These are phyloP conservation scores for Dunaliella primolecta DNA, from an alignment of 139 green algal genomes.

Conservation along the genomic window DNA sequence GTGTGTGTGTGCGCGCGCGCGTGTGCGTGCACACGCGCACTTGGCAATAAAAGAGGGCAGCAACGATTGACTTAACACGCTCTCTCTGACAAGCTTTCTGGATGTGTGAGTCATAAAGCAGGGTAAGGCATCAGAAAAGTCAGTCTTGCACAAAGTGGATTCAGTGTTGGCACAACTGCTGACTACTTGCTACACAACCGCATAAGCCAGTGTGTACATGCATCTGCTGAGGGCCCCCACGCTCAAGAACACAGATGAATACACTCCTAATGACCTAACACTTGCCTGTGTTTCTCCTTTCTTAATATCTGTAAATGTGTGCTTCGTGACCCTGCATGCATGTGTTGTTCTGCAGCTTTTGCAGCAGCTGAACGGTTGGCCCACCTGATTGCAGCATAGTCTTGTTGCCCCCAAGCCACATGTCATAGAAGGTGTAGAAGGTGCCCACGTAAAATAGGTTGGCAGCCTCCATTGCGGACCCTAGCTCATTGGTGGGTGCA, in stretches of 20 bases:
- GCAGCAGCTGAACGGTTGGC: constrained; percentile 12
- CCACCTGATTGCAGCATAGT: constrained; percentile 38
- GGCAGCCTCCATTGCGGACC: constrained; percentile 21
- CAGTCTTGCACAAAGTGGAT: too few species aligned
- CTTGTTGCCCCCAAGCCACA: constrained; percentile 31
- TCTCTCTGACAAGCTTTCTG: too few species aligned
- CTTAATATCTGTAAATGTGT: too few species aligned
- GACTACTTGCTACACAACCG: neutral
- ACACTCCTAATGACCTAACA: too few species aligned
- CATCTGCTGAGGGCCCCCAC: neutral
- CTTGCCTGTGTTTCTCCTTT: neutral
- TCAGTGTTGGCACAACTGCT: too few species aligned
- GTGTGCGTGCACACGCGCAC: neutral
- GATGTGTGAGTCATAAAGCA: too few species aligned
- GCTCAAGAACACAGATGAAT: too few species aligned
- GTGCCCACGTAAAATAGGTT: constrained; percentile 33
- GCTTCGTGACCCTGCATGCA: too few species aligned
- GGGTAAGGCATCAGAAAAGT: too few species aligned
- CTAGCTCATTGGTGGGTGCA: constrained; percentile 9
- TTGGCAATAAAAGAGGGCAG: neutral
- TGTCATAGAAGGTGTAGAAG: constrained; percentile 34
- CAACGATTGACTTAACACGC: neutral
- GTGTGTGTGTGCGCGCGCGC: constrained; percentile 9
- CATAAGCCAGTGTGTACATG: neutral
- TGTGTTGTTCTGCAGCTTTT: neutral